Evolutionary conservation across 352 stramenopile species (phyloP).

Genomic region (Pythium monospermum): DNA sequence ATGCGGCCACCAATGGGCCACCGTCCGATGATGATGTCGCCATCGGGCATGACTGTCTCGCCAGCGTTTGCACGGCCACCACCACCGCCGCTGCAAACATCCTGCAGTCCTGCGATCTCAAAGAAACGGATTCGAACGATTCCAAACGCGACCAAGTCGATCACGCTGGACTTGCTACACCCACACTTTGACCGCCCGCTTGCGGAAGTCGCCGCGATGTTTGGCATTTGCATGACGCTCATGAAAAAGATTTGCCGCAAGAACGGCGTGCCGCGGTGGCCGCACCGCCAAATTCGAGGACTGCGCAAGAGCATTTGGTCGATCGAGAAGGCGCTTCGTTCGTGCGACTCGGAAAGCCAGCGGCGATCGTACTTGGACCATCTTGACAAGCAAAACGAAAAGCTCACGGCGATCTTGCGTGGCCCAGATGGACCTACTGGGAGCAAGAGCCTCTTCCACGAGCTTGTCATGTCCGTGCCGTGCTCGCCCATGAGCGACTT

Average conservation of each 20-base stretch:
- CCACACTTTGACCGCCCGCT: conserved; percentile 76
- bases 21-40: conserved; percentile 23
- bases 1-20: conserved; percentile 13
- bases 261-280: conserved; percentile 68
- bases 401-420: conserved; percentile 62
- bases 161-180: conserved; percentile 64
- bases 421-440: conserved; percentile 44
- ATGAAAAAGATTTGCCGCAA: conserved; percentile 86
- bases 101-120: conserved; percentile 24
- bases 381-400: conserved; percentile 65
- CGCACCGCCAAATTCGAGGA: conserved; percentile 66
- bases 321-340: conserved; percentile 69
- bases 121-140: conserved; percentile 71
- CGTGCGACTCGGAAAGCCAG: conserved; percentile 57
- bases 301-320: conserved; percentile 77
- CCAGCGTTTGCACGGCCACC: conserved; percentile 10
- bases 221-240: conserved; percentile 79
- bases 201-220: conserved; percentile 63
- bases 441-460: conserved; percentile 54
- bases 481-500: conserved; percentile 50
- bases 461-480: conserved; percentile 50
- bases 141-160: conserved; percentile 75
- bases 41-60: conserved; percentile 12
- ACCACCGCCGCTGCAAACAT: conserved; percentile 8
- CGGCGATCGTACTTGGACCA: conserved; percentile 67